Conservation (phyloP, 768 basidiomycete genomes). For the Astraeus odoratus region DNA sequence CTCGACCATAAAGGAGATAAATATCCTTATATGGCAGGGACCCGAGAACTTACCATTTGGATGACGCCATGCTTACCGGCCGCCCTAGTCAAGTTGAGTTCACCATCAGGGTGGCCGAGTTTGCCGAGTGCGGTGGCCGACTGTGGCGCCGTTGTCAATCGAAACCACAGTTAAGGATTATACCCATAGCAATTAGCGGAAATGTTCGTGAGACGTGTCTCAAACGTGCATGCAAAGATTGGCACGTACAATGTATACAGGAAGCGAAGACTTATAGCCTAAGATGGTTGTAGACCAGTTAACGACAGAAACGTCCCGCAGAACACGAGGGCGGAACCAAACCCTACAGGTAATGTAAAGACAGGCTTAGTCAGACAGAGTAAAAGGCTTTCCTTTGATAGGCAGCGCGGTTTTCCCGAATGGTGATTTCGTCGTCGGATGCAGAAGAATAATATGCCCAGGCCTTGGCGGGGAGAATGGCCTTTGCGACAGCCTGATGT, state of each 20-base stretch:
- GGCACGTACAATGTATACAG: conserved; percentile 59
- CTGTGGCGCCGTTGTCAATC: conserved; percentile 18
- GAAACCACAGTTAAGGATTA: not conserved
- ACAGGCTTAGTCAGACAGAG: not conserved
- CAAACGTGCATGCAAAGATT: not conserved
- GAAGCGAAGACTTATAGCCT: conserved; percentile 64
- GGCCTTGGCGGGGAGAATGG: conserved; percentile 71
- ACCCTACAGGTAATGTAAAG: conserved; percentile 33
- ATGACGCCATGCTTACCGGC: conserved; percentile 69
- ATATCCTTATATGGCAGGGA: not conserved
- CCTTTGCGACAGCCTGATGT: conserved; percentile 67
- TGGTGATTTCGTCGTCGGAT: conserved; percentile 85
- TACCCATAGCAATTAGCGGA: not conserved
- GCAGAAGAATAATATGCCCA: conserved; percentile 94
- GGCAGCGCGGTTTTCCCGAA: conserved; percentile 79
- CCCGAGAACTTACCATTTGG: conserved; percentile 44
- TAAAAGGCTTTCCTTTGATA: conserved; percentile 58
- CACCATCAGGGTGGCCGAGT: conserved; percentile 89
- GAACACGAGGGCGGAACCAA: conserved; percentile 84
- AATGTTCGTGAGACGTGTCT: not conserved
- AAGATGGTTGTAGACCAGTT: conserved; percentile 76
- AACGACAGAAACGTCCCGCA: conserved; percentile 73
- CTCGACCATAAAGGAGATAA: not conserved
- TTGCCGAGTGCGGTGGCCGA: conserved; percentile 80
- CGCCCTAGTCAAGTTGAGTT: conserved; percentile 78